Percentiles rank a stretch among this genome's conserved stretches.
These are phyloP conservation scores for Russula sp. DNA, from an alignment of 768 basidiomycete genomes.

Conservation along the genomic window DNA sequence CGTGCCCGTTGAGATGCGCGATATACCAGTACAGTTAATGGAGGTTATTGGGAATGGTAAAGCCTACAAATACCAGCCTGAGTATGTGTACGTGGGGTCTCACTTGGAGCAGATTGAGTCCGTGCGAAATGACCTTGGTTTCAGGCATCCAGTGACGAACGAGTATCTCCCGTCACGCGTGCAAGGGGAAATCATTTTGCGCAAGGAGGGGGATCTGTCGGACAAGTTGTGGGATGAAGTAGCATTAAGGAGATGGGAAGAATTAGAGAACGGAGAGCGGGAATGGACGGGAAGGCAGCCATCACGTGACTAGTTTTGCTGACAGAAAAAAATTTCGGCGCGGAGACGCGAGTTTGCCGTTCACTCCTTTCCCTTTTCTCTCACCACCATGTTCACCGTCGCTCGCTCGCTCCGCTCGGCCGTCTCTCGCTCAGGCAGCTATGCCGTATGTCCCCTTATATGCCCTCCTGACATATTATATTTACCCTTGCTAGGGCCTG, in stretches of 20 bases:
- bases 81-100: conserved; percentile 38
- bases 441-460: conserved; percentile 49
- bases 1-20: conserved; percentile 71
- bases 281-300: conserved; percentile 38
- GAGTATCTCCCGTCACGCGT: conserved; percentile 50
- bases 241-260: conserved; percentile 46
- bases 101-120: not conserved
- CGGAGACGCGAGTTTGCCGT: conserved; percentile 16
- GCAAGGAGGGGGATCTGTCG: conserved; percentile 39
- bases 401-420: conserved; percentile 61
- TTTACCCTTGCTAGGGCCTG: conserved; percentile 47
- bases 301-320: conserved; percentile 4
- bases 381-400: conserved; percentile 65
- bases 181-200: conserved; percentile 40
- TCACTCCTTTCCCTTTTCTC: conserved; percentile 20
- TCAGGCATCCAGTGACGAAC: conserved; percentile 52
- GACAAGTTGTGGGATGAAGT: conserved; percentile 52
- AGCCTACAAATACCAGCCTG: conserved; percentile 51
- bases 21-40: conserved; percentile 68
- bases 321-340: conserved; percentile 15
- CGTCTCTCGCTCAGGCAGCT: conserved; percentile 57
- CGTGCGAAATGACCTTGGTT: not conserved
- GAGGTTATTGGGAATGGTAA: conserved; percentile 49
- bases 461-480: not conserved
- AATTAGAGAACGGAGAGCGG: conserved; percentile 41